Evolutionary conservation across 257 asterid species (phyloP).

Genomic region (Penstemon eatonii): DNA sequence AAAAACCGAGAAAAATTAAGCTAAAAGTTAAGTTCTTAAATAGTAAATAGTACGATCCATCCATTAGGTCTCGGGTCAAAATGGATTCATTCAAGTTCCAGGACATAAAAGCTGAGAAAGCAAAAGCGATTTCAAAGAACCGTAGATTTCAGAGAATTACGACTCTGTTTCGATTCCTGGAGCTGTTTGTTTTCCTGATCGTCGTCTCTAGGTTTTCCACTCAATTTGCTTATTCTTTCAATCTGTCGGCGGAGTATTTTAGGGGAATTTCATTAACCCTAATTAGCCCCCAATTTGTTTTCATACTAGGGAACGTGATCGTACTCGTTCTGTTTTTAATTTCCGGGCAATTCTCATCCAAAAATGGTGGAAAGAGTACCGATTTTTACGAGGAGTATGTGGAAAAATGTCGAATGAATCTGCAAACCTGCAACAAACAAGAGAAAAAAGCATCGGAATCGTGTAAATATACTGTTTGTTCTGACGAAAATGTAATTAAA

Average conservation of each 20-base stretch:
- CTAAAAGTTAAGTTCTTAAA: not conserved
- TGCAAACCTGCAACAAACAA: constrained; percentile 14
- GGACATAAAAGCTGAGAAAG: constrained; percentile 44
- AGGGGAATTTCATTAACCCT: constrained; percentile 43
- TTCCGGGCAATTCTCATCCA: constrained; percentile 45
- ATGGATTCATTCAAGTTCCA: constrained; percentile 47
- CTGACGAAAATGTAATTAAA: constrained; percentile 5
- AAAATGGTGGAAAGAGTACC: constrained; percentile 19
- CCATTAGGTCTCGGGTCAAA: not conserved
- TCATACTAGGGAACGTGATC: constrained; percentile 68
- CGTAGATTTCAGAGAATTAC: constrained; percentile 30
- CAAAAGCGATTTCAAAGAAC: constrained; percentile 32
- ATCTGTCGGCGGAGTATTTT: constrained; percentile 41
- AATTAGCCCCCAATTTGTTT: constrained; percentile 59
- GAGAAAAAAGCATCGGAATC: constrained; percentile 12
- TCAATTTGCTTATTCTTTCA: constrained; percentile 37
- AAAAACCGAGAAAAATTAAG: not conserved
- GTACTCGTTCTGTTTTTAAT: constrained; percentile 52
- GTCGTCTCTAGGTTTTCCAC: constrained; percentile 40
- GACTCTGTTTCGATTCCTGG: constrained; percentile 38
- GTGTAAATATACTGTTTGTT: not conserved
- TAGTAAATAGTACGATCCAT: not conserved
- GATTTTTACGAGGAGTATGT: constrained; percentile 60
- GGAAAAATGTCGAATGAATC: constrained; percentile 38
- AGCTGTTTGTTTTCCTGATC: constrained; percentile 35